Base-by-base conservation (phyloP, 139 green algal species). In the Diplosphaera chodatii region DNA sequence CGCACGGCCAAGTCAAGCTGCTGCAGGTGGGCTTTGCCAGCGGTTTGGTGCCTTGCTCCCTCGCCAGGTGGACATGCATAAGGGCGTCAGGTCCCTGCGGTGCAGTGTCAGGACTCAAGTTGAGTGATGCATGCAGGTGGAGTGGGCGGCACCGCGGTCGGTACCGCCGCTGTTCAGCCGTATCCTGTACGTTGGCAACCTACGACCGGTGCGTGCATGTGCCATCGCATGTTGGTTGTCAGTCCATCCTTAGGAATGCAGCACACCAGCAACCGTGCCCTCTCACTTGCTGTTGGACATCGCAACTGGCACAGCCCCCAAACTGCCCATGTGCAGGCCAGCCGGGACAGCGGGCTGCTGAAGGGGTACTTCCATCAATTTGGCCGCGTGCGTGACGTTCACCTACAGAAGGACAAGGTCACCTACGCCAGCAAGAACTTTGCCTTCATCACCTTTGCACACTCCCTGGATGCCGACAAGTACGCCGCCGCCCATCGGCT, bases 391-490 rank as follows among this genome's bases (percentile, higher is more conserved):
- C 13, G 22, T 4, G 20, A 48, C 10, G 29, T 48, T 8, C 37
- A 48, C 37, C 37, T 48, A 13, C 37, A 48, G 37, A 48, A 48
- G 37, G 56, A 64, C 56, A 32, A 64, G 56, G 56, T 64, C 56
- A 64, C 23, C 5, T 64, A 28, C 10, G 23, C 37, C 37, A 48
- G 37, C 37, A 48, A 48, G 18, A 79, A 78, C 72, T 89, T 82
- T 63, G 81, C 71, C 27, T 89, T 89, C 67, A 74, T 89, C 0
- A 76, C 85, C 29, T 89, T 83, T 72, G 77, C 71, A 74, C 79
- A 79, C 66, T 77, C 73, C 2, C 72, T 69, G 25, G 66, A 55
- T 1, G 73, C 73, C 1, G 73, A 77, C 56, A 67, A 66, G 72
- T 77, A 64, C 71, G 72, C 37, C 37, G 10, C 13, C 37, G 10